Evolutionary conservation across 768 basidiomycete genomes (phyloP).

Genomic region (Chiua virens): DNA sequence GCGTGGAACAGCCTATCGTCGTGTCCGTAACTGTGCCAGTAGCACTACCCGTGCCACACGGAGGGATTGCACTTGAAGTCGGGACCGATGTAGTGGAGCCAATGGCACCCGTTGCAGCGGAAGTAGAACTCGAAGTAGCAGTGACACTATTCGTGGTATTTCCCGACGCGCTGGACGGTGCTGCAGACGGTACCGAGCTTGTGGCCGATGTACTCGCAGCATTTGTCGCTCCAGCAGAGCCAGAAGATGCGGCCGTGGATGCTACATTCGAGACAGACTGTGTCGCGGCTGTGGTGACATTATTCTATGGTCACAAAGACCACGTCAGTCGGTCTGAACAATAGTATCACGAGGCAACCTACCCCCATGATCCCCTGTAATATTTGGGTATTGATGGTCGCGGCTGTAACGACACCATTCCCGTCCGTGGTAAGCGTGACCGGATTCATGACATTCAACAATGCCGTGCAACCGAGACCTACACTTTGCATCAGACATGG

Average conservation of each 20-base stretch:
- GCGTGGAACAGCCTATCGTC: slow-evolving; percentile 9
- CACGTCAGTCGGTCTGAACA: neutral
- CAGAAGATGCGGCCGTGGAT: neutral
- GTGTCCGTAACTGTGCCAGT: slow-evolving; percentile 21
- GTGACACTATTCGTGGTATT: neutral
- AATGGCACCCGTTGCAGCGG: neutral
- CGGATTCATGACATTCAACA: slow-evolving; percentile 25
- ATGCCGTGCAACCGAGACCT: slow-evolving; percentile 23
- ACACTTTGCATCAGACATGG: neutral
- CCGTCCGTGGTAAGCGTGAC: slow-evolving; percentile 25
- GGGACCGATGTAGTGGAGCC: neutral
- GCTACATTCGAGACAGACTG: neutral
- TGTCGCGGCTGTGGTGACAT: neutral
- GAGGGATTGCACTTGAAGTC: neutral
- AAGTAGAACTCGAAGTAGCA: neutral
- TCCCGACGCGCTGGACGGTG: neutral
- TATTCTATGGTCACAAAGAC: slow-evolving; percentile 1
- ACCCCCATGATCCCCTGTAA: slow-evolving; percentile 22
- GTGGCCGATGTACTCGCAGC: neutral
- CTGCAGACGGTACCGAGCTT: neutral
- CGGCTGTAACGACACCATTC: slow-evolving; percentile 27
- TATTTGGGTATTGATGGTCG: slow-evolving; percentile 19
- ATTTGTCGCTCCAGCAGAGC: neutral
- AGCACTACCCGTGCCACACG: neutral
- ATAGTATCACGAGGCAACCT: neutral